Base-by-base conservation (phyloP, 345 rosid species). In the Chamaenerion angustifolium region DNA sequence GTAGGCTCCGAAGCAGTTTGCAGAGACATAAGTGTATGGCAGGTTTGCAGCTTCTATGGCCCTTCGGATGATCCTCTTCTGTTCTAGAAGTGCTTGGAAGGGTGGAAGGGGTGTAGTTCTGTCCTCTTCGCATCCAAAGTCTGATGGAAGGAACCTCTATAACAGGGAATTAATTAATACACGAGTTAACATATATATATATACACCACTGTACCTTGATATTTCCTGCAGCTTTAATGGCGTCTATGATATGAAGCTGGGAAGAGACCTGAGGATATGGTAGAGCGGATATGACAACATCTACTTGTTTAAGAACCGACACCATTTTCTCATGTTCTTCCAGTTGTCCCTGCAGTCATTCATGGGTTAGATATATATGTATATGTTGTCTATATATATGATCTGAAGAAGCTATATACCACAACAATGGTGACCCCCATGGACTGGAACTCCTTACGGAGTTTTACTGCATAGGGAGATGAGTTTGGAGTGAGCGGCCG, bases 81-180 rank as follows among this genome's bases (percentile, higher is more conserved):
- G 66, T 3, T 69, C 72, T 1, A 76, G 64, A 11, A 31, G 18
- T 2, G 54, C 55, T 14, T 68, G 57, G 40, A 75, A 69, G 0
- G 77, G 72, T 5, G 77, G 72, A 16, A 71, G 57, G 14, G 70
- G 40, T 1, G 0, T 58, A 16, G 59, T 15, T 15, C 72, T 66
- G 4, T 75, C 81, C 47, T 57, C 73, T 7, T 72, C 81, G 0
- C 50, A 42, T 47, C 80, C 76, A 2, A 71, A 75, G 2, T 71
- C 80, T 0, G 80, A 75, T 0, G 80, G 80, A 3, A 71, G 17
- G 43, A 75, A 75, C 58, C 80, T 65, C 80, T 71, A n/a, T n/a
- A n/a, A n/a, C n/a, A n/a, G n/a, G n/a, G n/a, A n/a, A n/a, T n/a
- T n/a, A n/a, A n/a, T n/a, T n/a, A n/a, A n/a, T n/a, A n/a, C n/a